Conservation (phyloP, 2,329 filamentous ascomycete species). For the Talaromyces sp. region DNA sequence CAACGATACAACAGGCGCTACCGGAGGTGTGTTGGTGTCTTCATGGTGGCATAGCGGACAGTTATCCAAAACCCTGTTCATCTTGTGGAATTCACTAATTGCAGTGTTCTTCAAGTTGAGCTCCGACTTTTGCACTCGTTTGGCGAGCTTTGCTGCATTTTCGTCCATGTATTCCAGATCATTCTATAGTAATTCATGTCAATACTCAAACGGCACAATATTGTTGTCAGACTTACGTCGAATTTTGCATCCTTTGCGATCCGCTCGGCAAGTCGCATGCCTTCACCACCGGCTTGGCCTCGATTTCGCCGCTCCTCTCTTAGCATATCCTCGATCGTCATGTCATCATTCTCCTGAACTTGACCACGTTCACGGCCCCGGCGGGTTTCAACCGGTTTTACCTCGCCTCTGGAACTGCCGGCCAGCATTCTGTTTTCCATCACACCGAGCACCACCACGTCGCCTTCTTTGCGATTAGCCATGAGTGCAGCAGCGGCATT, state of each 20-base stretch:
- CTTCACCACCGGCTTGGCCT: conserved; percentile 72
- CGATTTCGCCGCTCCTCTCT: conserved; percentile 85
- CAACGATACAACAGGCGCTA: conserved; percentile 80
- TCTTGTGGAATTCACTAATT: conserved; percentile 82
- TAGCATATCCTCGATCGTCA: conserved; percentile 96
- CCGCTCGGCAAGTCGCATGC: conserved; percentile 75
- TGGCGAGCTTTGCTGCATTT: conserved; percentile 84
- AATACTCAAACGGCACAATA: background rate
- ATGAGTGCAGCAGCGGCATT: conserved; percentile 65
- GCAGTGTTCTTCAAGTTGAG: conserved; percentile 82
- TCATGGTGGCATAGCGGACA: conserved; percentile 94
- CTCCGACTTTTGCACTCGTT: conserved; percentile 80
- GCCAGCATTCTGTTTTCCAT: conserved; percentile 90
- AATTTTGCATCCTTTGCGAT: conserved; percentile 93
- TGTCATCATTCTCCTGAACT: conserved; percentile 88
- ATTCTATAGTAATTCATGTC: conserved; percentile 43
- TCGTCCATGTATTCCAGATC: conserved; percentile 97
- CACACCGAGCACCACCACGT: conserved; percentile 73
- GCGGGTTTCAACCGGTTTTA: conserved; percentile 71
- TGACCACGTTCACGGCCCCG: conserved; percentile 77
- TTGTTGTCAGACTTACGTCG: conserved; percentile 45
- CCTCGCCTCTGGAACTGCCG: conserved; percentile 62
- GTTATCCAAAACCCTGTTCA: conserved; percentile 76
- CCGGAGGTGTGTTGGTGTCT: conserved; percentile 68
- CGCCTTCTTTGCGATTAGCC: conserved; percentile 53